These are phyloP conservation scores for Globisporangium uncinulatum DNA, from an alignment of 352 stramenopile species.

Conservation along the genomic window DNA sequence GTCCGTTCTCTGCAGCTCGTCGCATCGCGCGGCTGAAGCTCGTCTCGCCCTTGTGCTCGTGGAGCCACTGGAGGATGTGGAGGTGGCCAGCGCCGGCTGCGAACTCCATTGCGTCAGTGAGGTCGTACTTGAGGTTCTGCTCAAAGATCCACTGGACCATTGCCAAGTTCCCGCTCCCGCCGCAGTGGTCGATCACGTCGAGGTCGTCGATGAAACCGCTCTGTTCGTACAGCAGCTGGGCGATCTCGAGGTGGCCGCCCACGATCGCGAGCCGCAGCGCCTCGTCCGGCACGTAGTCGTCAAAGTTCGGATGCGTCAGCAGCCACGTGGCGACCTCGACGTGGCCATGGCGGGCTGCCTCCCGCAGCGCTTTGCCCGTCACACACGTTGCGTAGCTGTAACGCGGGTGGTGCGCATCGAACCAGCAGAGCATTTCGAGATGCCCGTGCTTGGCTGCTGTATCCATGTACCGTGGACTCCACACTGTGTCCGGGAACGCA, in stretches of 20 bases:
- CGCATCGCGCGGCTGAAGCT: conserved; percentile 12
- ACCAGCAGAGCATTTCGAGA: conserved; percentile 7
- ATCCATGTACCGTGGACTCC: conserved; percentile 10
- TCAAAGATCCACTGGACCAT: conserved; percentile 14
- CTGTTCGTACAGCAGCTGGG: conserved; percentile 11
- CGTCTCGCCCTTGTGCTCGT: conserved; percentile 14
- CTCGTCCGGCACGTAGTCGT: conserved; percentile 9
- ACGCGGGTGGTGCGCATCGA: conserved; percentile 3
- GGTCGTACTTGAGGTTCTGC: conserved; percentile 9
- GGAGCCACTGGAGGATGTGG: conserved; percentile 21
- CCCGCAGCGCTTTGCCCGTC: conserved; percentile 9
- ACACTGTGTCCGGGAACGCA: conserved; percentile 3
- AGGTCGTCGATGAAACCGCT: conserved; percentile 11
- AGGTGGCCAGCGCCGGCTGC: conserved; percentile 16
- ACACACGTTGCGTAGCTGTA: conserved; percentile 8
- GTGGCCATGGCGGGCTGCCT: conserved; percentile 8
- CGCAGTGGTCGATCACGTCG: conserved; percentile 10
- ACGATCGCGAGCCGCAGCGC: conserved; percentile 11
- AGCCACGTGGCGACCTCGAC: conserved; percentile 6
- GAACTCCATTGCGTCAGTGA: conserved; percentile 18
- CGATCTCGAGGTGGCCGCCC: conserved; percentile 9
- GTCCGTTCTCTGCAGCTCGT: conserved; percentile 12
- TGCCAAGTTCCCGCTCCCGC: conserved; percentile 8
- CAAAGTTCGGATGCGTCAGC: conserved; percentile 5
- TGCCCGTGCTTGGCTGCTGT: conserved; percentile 9